Evolutionary conservation across 371 early-diverging fungal genomes (phyloP).

Genomic region (Umbelopsis sp.): DNA sequence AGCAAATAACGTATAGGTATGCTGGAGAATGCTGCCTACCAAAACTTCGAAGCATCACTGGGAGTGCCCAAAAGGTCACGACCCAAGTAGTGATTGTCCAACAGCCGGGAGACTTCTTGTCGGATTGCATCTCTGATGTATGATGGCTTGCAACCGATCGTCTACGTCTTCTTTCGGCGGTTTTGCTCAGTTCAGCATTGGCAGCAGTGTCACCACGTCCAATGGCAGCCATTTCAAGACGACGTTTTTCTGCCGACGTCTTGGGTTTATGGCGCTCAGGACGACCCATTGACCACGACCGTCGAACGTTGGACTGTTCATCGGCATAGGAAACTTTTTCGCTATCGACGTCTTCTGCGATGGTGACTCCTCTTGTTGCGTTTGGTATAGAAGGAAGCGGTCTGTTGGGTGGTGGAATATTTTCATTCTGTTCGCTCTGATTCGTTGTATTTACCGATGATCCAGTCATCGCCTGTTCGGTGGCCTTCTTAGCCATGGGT

Average conservation of each 20-base stretch:
- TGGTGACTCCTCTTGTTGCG: neutral
- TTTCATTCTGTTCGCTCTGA: neutral
- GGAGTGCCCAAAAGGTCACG: slow-evolving; percentile 49
- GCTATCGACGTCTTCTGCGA: neutral
- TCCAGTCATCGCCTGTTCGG: too few relatives aligned
- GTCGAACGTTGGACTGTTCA: neutral
- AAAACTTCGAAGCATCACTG: slow-evolving; percentile 31
- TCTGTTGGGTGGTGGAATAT: neutral
- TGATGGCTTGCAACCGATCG: slow-evolving; percentile 7
- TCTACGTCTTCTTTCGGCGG: neutral
- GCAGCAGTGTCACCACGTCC: neutral
- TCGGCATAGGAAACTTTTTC: slow-evolving; percentile 1
- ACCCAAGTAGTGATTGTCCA: slow-evolving; percentile 45
- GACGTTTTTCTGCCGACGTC: slow-evolving; percentile 7
- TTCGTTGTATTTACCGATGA: neutral
- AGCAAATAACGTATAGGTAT: neutral
- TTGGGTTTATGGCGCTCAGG: slow-evolving; percentile 7
- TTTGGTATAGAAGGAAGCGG: neutral
- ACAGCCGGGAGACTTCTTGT: slow-evolving; percentile 24
- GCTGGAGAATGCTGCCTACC: slow-evolving; percentile 4
- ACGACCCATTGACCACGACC: neutral
- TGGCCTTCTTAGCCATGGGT: neutral
- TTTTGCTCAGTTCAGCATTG: neutral
- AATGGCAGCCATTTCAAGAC: slow-evolving; percentile 16
- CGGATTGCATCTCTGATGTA: neutral